These are phyloP conservation scores for Geotrichum restrictum DNA, from an alignment of 1,139 yeast genomes.

Conservation along the genomic window DNA sequence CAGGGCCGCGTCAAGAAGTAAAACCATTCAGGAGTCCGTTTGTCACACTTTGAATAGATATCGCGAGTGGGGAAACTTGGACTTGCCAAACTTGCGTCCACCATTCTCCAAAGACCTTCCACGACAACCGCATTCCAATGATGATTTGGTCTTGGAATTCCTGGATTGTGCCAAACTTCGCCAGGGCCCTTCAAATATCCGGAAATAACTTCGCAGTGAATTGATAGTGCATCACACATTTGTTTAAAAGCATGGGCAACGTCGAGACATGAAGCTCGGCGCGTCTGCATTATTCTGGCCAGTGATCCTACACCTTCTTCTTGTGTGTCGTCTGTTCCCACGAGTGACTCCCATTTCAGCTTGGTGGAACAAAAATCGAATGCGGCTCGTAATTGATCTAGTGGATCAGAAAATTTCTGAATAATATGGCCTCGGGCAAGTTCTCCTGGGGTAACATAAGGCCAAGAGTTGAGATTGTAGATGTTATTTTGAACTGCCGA, in stretches of 20 bases:
- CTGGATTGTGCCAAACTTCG: slow-evolving; percentile 44
- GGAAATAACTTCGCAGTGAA: slow-evolving; percentile 69
- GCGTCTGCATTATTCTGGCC: slow-evolving; percentile 39
- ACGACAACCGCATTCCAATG: slow-evolving; percentile 81
- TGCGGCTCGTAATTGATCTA: slow-evolving; percentile 58
- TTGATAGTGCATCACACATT: slow-evolving; percentile 64
- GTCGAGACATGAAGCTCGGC: slow-evolving; percentile 63
- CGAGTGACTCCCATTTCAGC: slow-evolving; percentile 41
- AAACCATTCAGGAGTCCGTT: slow-evolving; percentile 43
- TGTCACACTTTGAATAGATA: slow-evolving; percentile 29
- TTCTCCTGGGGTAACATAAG: slow-evolving; percentile 35
- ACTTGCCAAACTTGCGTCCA: slow-evolving; percentile 67
- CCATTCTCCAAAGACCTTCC: slow-evolving; percentile 64
- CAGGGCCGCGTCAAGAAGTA: slow-evolving; percentile 78
- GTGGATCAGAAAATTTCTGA: slow-evolving; percentile 29
- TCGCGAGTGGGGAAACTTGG: slow-evolving; percentile 47
- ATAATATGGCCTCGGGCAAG: slow-evolving; percentile 18
- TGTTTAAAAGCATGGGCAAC: slow-evolving; percentile 71
- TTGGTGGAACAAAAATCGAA: slow-evolving; percentile 55
- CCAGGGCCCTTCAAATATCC: slow-evolving; percentile 84
- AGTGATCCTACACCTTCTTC: slow-evolving; percentile 25
- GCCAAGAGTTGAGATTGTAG: slow-evolving; percentile 35
- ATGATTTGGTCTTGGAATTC: slow-evolving; percentile 63
- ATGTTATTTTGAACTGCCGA: slow-evolving; percentile 35
- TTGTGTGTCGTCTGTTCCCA: slow-evolving; percentile 22